Percentiles rank a stretch among this genome's conserved stretches.
These are phyloP conservation scores for Ettlia oleoabundans DNA, from an alignment of 139 green algal genomes.

Conservation along the genomic window DNA sequence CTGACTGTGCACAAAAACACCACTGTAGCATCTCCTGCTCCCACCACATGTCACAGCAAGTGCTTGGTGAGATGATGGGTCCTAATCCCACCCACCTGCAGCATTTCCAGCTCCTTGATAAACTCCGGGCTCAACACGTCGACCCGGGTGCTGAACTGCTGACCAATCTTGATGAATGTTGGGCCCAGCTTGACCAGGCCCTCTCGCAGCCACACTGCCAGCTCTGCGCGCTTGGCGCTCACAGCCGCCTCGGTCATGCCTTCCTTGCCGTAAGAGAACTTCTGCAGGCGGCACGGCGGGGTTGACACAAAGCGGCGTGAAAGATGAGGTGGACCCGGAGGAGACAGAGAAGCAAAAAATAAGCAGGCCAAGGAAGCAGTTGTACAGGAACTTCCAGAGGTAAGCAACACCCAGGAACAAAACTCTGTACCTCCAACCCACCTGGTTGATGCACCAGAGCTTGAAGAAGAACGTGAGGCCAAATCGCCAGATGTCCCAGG, in stretches of 20 bases:
- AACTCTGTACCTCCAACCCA: not conserved
- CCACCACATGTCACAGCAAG: not conserved
- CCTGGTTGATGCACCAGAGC: slow-evolving; percentile 54
- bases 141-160: slow-evolving; percentile 79
- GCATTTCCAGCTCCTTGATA: slow-evolving; percentile 94
- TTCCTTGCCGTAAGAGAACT: slow-evolving; percentile 56
- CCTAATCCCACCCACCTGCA: slow-evolving; percentile 70
- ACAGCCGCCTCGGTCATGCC: slow-evolving; percentile 66
- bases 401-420: too few relatives aligned
- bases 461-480: slow-evolving; percentile 86
- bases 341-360: too few relatives aligned
- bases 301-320: not conserved
- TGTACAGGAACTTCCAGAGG: not conserved
- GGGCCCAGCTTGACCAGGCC: slow-evolving; percentile 82
- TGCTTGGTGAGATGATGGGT: not conserved
- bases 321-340: not conserved
- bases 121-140: slow-evolving; percentile 93
- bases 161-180: slow-evolving; percentile 91
- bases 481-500: slow-evolving; percentile 95
- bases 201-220: slow-evolving; percentile 95
- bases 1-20: too few relatives aligned
- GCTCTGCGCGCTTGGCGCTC: slow-evolving; percentile 54
- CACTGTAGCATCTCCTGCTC: too few relatives aligned
- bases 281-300: not conserved
- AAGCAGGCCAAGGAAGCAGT: too few relatives aligned